Percentiles rank a stretch among this genome's conserved stretches.
Evolutionary conservation across 371 early-diverging fungal species (phyloP).

Genomic region (Choanephora cucurbitarum): DNA sequence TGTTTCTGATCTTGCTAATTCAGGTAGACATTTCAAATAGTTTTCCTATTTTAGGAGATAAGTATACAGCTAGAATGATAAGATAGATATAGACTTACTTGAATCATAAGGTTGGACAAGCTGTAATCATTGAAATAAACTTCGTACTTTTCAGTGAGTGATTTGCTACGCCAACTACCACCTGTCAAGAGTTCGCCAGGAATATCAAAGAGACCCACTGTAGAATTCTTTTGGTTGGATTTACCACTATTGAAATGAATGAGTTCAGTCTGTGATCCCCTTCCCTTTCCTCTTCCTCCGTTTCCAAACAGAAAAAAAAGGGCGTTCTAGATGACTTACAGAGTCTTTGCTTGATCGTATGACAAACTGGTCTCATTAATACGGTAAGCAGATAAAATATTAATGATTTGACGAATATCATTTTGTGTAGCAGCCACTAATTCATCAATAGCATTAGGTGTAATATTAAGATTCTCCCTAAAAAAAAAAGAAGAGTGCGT

Average conservation of each 20-base stretch:
- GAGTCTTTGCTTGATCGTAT: slow-evolving; percentile 80
- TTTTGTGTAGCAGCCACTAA: slow-evolving; percentile 83
- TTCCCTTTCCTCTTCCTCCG: slow-evolving; percentile 11
- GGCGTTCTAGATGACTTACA: slow-evolving; percentile 46
- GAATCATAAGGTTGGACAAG: slow-evolving; percentile 86
- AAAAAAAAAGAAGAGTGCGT: neutral
- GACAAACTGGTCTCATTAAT: slow-evolving; percentile 66
- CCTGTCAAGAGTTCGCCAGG: slow-evolving; percentile 67
- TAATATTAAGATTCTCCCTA: slow-evolving; percentile 80
- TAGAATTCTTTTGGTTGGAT: slow-evolving; percentile 79
- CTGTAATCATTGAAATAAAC: slow-evolving; percentile 94
- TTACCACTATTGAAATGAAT: slow-evolving; percentile 34
- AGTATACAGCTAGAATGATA: no score
- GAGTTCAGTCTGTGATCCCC: no score
- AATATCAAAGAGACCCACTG: slow-evolving; percentile 86
- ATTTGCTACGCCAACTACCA: slow-evolving; percentile 49
- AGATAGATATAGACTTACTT: neutral
- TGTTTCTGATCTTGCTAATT: slow-evolving; percentile 15
- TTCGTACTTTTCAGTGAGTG: slow-evolving; percentile 82
- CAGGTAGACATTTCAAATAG: slow-evolving; percentile 41
- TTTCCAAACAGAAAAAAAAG: no score
- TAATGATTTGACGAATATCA: slow-evolving; percentile 99
- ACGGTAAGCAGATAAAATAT: slow-evolving; percentile 90
- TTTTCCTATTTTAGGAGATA: slow-evolving; percentile 43
- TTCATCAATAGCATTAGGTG: slow-evolving; percentile 85